These are phyloP conservation scores for Chloranthus sessilifolius DNA, from an alignment of 164 flowering plant genomes.

Conservation along the genomic window DNA sequence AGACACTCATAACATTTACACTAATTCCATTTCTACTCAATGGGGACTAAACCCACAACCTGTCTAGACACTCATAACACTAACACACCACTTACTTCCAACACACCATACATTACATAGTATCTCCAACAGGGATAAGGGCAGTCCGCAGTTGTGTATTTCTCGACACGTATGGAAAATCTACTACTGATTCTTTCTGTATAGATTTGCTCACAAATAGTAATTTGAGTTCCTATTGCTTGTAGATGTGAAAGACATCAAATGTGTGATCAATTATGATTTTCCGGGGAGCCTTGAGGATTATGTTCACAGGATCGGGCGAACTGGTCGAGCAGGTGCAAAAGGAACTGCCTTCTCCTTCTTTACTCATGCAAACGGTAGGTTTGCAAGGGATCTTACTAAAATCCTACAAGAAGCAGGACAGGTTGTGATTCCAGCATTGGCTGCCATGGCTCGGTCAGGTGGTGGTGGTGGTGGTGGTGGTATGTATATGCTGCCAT, in stretches of 20 bases:
- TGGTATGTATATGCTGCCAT: neutral
- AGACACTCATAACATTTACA: too few relatives aligned
- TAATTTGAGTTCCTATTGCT: conserved; percentile 19
- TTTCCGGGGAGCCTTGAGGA: conserved; percentile 93
- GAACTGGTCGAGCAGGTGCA: conserved; percentile 99
- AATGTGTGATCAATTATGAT: conserved; percentile 94
- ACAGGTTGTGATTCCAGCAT: conserved; percentile 60
- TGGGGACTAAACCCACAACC: too few relatives aligned
- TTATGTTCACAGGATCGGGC: conserved; percentile 96
- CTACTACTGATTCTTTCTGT: neutral
- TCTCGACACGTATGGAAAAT: conserved; percentile 1
- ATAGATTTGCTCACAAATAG: neutral
- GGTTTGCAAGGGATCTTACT: conserved; percentile 67
- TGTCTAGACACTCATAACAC: too few relatives aligned
- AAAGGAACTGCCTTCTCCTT: conserved; percentile 81
- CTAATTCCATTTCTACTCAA: too few relatives aligned
- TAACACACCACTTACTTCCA: too few relatives aligned
- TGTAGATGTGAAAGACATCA: conserved; percentile 99
- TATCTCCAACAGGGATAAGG: conserved; percentile 99
- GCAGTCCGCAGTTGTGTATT: conserved; percentile 31
- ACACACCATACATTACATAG: too few relatives aligned
- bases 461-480: conserved; percentile 45
- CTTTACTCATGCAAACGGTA: conserved; percentile 78
- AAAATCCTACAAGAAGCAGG: conserved; percentile 88
- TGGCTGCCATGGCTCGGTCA: conserved; percentile 57